Evolutionary conservation across 2,329 filamentous ascomycete species (phyloP).

Genomic region (Cryphonectria parasitica): DNA sequence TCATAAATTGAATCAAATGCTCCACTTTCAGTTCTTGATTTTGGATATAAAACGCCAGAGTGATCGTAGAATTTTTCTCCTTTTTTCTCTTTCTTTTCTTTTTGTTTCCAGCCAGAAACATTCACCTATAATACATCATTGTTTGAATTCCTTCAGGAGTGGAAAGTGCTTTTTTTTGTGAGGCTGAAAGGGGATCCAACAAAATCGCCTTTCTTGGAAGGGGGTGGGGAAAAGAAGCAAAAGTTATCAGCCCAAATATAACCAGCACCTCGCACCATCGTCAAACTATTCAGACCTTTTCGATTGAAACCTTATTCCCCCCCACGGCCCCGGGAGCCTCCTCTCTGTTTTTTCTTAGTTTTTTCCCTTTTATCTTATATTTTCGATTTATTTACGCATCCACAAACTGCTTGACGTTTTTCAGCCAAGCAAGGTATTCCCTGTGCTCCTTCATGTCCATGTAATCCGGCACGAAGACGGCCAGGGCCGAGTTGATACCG

Average conservation of each 20-base stretch:
- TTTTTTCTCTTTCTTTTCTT: not conserved
- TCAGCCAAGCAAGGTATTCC: conserved; percentile 92
- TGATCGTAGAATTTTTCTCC: not conserved
- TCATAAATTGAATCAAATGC: not conserved
- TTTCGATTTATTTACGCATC: conserved; percentile 57
- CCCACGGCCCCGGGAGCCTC: too few relatives aligned
- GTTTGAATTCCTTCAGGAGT: conserved; percentile 19
- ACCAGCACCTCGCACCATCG: not conserved
- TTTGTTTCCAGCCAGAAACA: conserved; percentile 2
- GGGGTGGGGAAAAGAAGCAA: too few relatives aligned
- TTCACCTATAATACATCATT: conserved; percentile 19
- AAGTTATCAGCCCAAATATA: too few relatives aligned
- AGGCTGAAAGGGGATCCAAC: not conserved
- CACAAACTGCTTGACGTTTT: conserved; percentile 84
- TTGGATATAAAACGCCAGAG: conserved; percentile 12
- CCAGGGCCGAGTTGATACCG: conserved; percentile 84
- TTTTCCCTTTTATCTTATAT: not conserved
- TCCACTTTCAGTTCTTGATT: not conserved
- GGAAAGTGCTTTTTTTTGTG: conserved; percentile 16
- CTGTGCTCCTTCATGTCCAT: conserved; percentile 98
- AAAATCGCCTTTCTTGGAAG: not conserved
- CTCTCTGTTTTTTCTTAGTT: not conserved
- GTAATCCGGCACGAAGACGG: conserved; percentile 92
- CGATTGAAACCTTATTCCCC: not conserved
- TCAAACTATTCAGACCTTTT: not conserved